Evolutionary conservation across 495 filamentous ascomycete species (phyloP), one percentile per base, ranked within the genome.

Genomic region (Talaromyces liani): DNA sequence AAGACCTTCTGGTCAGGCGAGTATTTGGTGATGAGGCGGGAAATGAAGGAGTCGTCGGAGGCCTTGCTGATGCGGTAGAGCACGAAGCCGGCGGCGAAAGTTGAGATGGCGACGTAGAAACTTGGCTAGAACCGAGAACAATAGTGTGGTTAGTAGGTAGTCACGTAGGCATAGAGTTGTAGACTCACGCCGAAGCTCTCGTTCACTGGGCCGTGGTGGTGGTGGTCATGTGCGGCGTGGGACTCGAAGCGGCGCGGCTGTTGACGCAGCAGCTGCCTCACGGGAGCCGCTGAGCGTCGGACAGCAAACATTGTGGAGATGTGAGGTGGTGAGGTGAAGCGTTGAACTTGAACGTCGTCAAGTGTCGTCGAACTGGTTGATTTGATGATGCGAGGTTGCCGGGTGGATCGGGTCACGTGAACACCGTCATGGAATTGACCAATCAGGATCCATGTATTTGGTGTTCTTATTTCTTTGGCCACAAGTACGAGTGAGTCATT

Each of bases 21-120:
- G 68, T 65, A 91, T 58, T 81, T 80, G 56, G 72, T 68, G 68
- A 92, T 87, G 62, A 84, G 68, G 62, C 79, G 77, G 20, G 87
- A 82, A 57, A 91, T 73, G 60, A 71, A 78, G 10, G 86, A 80
- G 61, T 78, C 80, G 66, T 79, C 64, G 67, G 65, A 71, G 41
- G 79, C 72, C 64, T 79, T 69, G 72, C 57, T 71, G 66, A 75
- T 41, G 56, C 71, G 74, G 80, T 88, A 91, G 39, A 89, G 68
- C 51, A 81, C 76, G 72, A 84, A 80, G 34, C 72, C 71, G 45
- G 82, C 75, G 54, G 87, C 85, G 45, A 90, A 72, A 51, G 79
- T 74, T 61, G 83, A 86, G 51, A 88, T 70, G 63, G 80, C 72
- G 63, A 89, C 69, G 75, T 87, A 92, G 77, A 92, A 90, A 62